Base-by-base conservation (phyloP, 192 early-diverging fungal genomes). In the Gaertneriomyces semiglobifer region DNA sequence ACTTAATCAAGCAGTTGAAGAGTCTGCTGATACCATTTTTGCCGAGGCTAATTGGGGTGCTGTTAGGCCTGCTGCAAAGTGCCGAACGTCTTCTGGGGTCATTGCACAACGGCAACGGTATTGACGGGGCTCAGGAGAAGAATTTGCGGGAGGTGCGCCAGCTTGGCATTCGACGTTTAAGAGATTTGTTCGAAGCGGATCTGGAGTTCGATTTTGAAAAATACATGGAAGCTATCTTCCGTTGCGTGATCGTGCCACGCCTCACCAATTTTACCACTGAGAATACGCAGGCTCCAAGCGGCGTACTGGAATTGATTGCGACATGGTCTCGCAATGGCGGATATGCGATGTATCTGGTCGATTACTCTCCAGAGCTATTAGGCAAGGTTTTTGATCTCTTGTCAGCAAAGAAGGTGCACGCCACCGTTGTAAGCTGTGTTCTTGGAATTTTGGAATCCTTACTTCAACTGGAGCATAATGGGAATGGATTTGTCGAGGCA, bases 251-350 rank as follows among this genome's bases (percentile, higher is more conserved):
- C 25, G 74, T 84, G 47, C 77, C 84, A 10, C 85, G 92, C 20
- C 71, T 99, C 12, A 74, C 82, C 25, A 83, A 75, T 12, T 80
- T 98, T 19, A 80, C 78, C 38, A 68, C 69, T 14, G 97, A 99
- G 71, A 93, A 92, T 70, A 93, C 93, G 5, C 95, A 98, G 73
- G 83, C 88, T 46, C 85, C 92, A 4, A 92, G 90, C 1, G 79
- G 88, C 0, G 72, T 96, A 20, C 77, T 96, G 76, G 81, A 87
- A 60, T 73, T 98, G 44, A 78, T 99, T 42, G 65, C 73, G 7
- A 77, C 85, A 3, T 98, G 96, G 96, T 78, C 93, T 6, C 76
- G 80, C 43, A 77, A 82, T 38, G 71, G 73, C 19, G 65, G 76
- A 5, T 93, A 94, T 75, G 72, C 86, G 0, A 6, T 69, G 0